Conservation (phyloP, 2,329 filamentous ascomycete genomes). For the Venturia effusa region DNA sequence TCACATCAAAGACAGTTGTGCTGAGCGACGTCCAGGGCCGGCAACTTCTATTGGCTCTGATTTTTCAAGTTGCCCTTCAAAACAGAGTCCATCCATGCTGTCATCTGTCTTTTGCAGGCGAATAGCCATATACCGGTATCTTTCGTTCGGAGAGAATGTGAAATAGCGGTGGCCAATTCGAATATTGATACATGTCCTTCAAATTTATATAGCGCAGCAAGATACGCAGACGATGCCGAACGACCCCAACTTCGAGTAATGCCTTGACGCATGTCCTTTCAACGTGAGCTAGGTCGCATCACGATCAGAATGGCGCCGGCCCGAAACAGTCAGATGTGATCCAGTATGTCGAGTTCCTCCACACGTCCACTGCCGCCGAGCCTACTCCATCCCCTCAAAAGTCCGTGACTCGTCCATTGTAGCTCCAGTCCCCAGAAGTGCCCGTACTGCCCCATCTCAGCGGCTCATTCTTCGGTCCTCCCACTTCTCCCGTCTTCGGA, state of each 20-base stretch:
- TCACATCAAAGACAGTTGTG: too few species aligned
- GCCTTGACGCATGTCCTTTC: not conserved
- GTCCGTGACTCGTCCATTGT: constrained; percentile 89
- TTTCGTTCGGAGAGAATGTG: too few species aligned
- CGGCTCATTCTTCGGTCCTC: constrained; percentile 95
- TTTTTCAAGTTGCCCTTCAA: too few species aligned
- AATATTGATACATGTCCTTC: not conserved
- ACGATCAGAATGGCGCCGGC: too few species aligned
- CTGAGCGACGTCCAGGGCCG: too few species aligned
- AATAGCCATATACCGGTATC: too few species aligned
- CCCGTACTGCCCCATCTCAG: constrained; percentile 82
- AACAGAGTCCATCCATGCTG: too few species aligned
- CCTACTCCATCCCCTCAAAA: constrained; percentile 41
- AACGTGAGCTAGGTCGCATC: not conserved
- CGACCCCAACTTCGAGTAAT: not conserved
- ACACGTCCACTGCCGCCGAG: not conserved
- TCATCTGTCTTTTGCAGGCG: not conserved
- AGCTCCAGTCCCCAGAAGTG: constrained; percentile 66
- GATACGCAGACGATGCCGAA: too few species aligned
- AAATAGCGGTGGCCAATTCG: not conserved
- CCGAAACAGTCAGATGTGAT: too few species aligned
- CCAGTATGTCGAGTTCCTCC: too few species aligned
- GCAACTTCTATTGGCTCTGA: too few species aligned
- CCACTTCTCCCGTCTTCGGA: constrained; percentile 88
- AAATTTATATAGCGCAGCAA: not conserved